phyloP scores from a whole-genome alignment of 1,284 basidiomycete species.

The Cutaneotrichosporon sp. region DNA sequence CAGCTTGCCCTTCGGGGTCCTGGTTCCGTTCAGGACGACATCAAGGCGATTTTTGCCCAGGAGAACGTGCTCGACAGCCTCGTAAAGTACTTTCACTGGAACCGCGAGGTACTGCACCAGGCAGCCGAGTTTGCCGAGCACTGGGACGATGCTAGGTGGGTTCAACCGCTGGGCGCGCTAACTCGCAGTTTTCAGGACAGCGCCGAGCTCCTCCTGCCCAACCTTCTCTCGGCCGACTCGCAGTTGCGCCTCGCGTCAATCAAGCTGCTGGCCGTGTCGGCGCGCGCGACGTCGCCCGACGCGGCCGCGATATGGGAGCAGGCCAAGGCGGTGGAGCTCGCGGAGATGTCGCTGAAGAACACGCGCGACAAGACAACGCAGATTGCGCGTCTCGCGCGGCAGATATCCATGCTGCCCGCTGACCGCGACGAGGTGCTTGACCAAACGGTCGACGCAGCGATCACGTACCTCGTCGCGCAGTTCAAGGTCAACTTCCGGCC shows the following conservation, averaged over 20 bases:
- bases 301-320: constrained; percentile 52
- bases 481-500: constrained; percentile 87
- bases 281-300: constrained; percentile 18
- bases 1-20: constrained; percentile 46
- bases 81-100: constrained; percentile 59
- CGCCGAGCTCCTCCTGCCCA: constrained; percentile 26
- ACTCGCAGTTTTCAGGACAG: too few relatives aligned
- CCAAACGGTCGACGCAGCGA: constrained; percentile 1
- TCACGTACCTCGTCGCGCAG: constrained; percentile 52
- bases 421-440: constrained; percentile 10
- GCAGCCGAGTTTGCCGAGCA: constrained; percentile 53
- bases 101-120: constrained; percentile 54
- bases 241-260: constrained; percentile 44
- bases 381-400: constrained; percentile 49
- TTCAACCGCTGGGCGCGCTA: too few relatives aligned
- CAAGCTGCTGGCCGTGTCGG: constrained; percentile 33
- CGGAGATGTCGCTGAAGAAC: constrained; percentile 67
- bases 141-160: constrained; percentile 27
- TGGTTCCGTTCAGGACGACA: constrained; percentile 18
- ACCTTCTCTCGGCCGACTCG: constrained; percentile 51
- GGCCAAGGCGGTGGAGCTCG: constrained; percentile 67
- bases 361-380: constrained; percentile 73
- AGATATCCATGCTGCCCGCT: constrained; percentile 28
- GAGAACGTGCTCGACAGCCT: constrained; percentile 50
- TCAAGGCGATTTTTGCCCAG: constrained; percentile 20